Conservation (phyloP, 1,139 yeast species). For the Ashbya aceris region DNA sequence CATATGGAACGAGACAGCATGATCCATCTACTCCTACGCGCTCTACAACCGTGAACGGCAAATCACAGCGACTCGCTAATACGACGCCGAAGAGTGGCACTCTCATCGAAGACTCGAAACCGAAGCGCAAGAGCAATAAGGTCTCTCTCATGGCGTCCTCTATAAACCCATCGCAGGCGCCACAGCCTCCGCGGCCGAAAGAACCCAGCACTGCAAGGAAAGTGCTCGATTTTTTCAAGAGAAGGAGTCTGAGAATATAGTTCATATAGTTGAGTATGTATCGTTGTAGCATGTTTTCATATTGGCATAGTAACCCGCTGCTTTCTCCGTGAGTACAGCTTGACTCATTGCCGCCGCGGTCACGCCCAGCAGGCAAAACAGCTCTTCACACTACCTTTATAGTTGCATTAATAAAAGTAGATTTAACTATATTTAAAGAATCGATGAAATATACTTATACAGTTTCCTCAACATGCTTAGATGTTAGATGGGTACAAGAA, state of each 20-base stretch:
- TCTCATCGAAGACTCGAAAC: background rate
- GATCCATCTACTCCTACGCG: no score
- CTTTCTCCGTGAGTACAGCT: no score
- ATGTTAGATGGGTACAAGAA: constrained; percentile 99
- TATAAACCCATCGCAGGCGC: constrained; percentile 8
- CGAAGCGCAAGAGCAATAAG: constrained; percentile 9
- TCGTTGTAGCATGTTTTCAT: background rate
- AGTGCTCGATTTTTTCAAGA: constrained; percentile 73
- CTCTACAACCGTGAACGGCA: no score
- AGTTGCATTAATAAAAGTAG: constrained; percentile 10
- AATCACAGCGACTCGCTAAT: no score
- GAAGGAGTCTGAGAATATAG: constrained; percentile 48
- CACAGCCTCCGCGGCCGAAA: constrained; percentile 9
- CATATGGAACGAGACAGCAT: no score
- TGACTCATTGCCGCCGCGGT: background rate
- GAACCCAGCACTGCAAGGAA: constrained; percentile 61
- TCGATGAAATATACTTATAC: constrained; percentile 15
- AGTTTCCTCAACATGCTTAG: constrained; percentile 39
- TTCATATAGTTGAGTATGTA: background rate
- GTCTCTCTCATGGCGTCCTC: constrained; percentile 17
- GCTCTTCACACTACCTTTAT: constrained; percentile 5
- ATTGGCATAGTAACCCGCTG: background rate
- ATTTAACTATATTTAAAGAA: constrained; percentile 10
- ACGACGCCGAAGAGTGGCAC: background rate
- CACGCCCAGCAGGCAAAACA: background rate